These are phyloP conservation scores for Brassica incana DNA, from an alignment of 345 rosid species.

Conservation along the genomic window DNA sequence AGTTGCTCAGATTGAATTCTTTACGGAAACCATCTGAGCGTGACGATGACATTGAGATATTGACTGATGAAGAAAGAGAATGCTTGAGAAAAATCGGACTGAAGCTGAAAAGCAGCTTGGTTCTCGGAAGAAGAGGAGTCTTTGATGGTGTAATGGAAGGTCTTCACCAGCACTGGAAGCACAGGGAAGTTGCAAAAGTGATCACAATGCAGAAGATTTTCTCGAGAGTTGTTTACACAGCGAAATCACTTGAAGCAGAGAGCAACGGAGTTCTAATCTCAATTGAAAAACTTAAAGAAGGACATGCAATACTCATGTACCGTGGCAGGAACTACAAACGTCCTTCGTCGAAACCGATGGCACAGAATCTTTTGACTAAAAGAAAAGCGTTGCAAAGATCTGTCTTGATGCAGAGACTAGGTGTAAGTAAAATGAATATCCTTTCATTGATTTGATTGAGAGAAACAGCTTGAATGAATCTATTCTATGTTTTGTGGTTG, in stretches of 20 bases:
- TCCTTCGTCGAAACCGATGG: conserved; percentile 55
- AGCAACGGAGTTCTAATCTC: conserved; percentile 78
- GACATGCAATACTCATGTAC: conserved; percentile 71
- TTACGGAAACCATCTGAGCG: conserved; percentile 49
- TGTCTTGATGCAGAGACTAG: conserved; percentile 69
- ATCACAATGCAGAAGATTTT: conserved; percentile 69
- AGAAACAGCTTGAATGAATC: neutral
- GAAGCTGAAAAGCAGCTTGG: conserved; percentile 60
- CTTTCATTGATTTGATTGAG: neutral
- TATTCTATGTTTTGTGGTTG: conserved; percentile 8
- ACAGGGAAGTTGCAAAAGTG: conserved; percentile 77
- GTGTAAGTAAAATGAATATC: conserved; percentile 52
- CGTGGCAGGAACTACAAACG: conserved; percentile 89
- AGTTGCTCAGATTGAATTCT: conserved; percentile 55
- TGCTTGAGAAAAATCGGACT: conserved; percentile 70
- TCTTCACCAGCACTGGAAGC: conserved; percentile 91
- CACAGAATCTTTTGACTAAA: conserved; percentile 65
- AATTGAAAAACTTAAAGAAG: conserved; percentile 66
- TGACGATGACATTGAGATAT: conserved; percentile 61
- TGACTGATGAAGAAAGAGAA: conserved; percentile 78
- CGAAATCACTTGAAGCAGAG: conserved; percentile 70
- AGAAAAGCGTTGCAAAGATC: conserved; percentile 70
- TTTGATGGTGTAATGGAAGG: conserved; percentile 88
- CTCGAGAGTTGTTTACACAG: conserved; percentile 59
- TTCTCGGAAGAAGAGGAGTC: conserved; percentile 88